These are phyloP conservation scores for Salmacisia buchloeana DNA, from an alignment of 1,284 basidiomycete species.

Conservation along the genomic window DNA sequence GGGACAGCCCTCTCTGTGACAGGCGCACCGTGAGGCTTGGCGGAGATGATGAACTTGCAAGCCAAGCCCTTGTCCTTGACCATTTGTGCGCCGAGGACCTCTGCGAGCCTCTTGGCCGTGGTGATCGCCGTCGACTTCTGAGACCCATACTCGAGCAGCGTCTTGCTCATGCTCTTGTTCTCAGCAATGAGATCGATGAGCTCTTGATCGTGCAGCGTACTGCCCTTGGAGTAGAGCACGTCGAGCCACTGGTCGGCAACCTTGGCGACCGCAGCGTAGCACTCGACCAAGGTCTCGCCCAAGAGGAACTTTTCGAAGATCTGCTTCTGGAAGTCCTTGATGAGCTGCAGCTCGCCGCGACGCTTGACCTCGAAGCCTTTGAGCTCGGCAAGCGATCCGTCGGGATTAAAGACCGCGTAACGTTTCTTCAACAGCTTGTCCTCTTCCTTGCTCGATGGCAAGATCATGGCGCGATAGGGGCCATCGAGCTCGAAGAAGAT, in stretches of 20 bases:
- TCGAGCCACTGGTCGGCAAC: conserved; percentile 98
- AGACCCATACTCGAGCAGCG: conserved; percentile 86
- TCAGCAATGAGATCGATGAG: conserved; percentile 97
- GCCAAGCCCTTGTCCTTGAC: conserved; percentile 98
- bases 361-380: conserved; percentile 99
- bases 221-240: conserved; percentile 80
- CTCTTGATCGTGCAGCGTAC: conserved; percentile 80
- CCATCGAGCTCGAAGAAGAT: conserved; percentile 99
- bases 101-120: conserved; percentile 87
- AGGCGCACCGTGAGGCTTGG: conserved; percentile 84
- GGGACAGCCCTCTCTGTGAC: conserved; percentile 96
- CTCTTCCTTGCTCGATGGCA: conserved; percentile 98
- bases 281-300: conserved; percentile 85
- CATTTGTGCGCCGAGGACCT: conserved; percentile 97
- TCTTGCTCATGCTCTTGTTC: conserved; percentile 96
- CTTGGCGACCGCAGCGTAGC: conserved; percentile 87
- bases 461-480: conserved; percentile 97
- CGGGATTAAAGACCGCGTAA: conserved; percentile 98
- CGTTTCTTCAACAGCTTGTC: conserved; percentile 98
- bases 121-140: conserved; percentile 99
- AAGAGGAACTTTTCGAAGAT: conserved; percentile 97
- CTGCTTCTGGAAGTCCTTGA: conserved; percentile 99
- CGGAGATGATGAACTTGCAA: conserved; percentile 98
- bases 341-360: conserved; percentile 92
- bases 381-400: conserved; percentile 90